Conservation (phyloP, 768 basidiomycete species). For the Hericium erinaceus region DNA sequence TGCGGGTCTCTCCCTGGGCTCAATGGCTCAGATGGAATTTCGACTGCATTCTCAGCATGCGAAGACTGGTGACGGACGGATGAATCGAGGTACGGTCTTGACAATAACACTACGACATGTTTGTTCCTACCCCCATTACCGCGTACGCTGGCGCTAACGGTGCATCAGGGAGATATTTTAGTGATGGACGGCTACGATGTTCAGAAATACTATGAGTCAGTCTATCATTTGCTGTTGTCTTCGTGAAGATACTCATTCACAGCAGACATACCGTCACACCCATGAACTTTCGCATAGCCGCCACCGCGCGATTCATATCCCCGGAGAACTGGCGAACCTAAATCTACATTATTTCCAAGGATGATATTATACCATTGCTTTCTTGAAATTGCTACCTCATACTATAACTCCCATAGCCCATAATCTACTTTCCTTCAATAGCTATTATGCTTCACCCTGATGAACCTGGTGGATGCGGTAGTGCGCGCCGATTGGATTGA, state of each 20-base stretch:
- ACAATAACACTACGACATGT: constrained; percentile 63
- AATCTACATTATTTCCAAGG: not conserved
- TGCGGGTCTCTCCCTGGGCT: constrained; percentile 70
- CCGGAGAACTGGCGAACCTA: constrained; percentile 14
- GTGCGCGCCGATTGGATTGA: not conserved
- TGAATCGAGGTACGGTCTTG: constrained; percentile 28
- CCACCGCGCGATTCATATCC: constrained; percentile 63
- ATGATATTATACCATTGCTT: not conserved
- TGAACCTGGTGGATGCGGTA: constrained; percentile 5
- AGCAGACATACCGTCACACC: constrained; percentile 67
- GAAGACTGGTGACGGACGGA: constrained; percentile 17
- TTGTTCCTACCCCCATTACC: constrained; percentile 8
- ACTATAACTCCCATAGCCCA: not conserved
- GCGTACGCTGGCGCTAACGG: constrained; percentile 2
- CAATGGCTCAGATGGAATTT: constrained; percentile 75
- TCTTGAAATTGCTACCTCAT: not conserved
- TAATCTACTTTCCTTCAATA: not conserved
- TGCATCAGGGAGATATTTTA: constrained; percentile 60
- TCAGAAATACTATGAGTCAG: constrained; percentile 66
- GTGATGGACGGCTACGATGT: constrained; percentile 68
- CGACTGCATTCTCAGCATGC: constrained; percentile 34
- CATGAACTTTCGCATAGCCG: constrained; percentile 68
- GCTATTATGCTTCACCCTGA: no score
- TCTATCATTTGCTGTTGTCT: not conserved
- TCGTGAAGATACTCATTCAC: constrained; percentile 3